Conservation (phyloP, 495 filamentous ascomycete genomes). For the Bacidia rubella region DNA sequence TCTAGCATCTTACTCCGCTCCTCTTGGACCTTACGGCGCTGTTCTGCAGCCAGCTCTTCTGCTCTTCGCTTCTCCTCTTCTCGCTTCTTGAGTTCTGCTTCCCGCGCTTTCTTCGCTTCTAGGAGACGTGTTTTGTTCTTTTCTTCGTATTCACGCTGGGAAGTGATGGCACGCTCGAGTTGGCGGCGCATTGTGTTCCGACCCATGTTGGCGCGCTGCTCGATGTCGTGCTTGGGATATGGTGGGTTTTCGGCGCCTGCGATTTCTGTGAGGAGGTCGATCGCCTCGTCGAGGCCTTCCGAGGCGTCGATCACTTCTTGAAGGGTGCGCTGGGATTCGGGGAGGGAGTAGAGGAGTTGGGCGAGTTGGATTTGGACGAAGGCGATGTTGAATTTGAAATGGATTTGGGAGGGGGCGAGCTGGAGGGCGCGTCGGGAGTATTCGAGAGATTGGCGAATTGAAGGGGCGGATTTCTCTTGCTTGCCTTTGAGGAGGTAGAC, state of each 20-base stretch:
- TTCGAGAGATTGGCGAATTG: constrained; percentile 77
- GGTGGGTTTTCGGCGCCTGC: constrained; percentile 73
- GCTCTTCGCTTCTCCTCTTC: constrained; percentile 57
- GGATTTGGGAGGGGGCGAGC: constrained; percentile 65
- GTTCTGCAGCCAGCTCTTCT: constrained; percentile 51
- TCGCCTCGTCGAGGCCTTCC: constrained; percentile 79
- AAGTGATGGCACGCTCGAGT: constrained; percentile 68
- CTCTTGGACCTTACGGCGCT: constrained; percentile 63
- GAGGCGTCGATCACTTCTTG: constrained; percentile 65
- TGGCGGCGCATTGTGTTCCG: constrained; percentile 85
- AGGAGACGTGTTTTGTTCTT: constrained; percentile 76
- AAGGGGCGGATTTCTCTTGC: constrained; percentile 58
- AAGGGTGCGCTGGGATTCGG: constrained; percentile 61
- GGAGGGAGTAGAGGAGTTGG: constrained; percentile 58
- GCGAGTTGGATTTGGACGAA: constrained; percentile 94
- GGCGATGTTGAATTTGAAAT: constrained; percentile 94
- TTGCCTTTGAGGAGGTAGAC: constrained; percentile 82
- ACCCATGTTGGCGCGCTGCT: constrained; percentile 93
- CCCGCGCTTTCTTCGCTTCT: constrained; percentile 58
- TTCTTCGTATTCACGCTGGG: constrained; percentile 82
- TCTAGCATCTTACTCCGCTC: constrained; percentile 70
- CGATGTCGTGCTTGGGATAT: constrained; percentile 77
- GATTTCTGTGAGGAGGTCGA: constrained; percentile 66
- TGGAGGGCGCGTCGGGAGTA: constrained; percentile 76
- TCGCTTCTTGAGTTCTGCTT: constrained; percentile 58